phyloP scores from a whole-genome alignment of 176 grass and related monocot species.

The Stipa capillata region DNA sequence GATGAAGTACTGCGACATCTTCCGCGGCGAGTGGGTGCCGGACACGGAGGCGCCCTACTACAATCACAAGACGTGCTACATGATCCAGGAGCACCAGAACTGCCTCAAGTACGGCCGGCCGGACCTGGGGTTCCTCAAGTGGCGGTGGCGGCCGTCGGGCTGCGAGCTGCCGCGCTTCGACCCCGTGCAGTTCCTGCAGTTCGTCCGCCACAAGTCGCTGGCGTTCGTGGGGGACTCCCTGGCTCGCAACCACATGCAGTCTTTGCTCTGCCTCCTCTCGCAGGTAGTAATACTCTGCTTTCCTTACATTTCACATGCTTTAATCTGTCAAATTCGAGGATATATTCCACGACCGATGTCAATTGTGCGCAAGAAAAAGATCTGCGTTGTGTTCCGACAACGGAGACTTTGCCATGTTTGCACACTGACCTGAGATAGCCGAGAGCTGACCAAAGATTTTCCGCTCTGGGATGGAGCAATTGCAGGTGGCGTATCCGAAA shows the following conservation, averaged over 20 bases:
- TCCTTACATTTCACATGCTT: neutral
- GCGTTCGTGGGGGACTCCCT: conserved; percentile 60
- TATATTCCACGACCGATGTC: too few relatives aligned
- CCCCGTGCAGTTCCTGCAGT: conserved; percentile 53
- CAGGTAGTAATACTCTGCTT: too few relatives aligned
- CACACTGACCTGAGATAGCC: neutral
- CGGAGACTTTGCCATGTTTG: neutral
- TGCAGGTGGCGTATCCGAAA: conserved; percentile 38
- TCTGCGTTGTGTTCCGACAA: neutral
- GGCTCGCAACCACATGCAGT: conserved; percentile 56
- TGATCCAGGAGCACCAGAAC: conserved; percentile 74
- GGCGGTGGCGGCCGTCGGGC: conserved; percentile 41
- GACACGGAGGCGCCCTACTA: conserved; percentile 50
- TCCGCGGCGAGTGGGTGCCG: conserved; percentile 58
- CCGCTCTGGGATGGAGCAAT: neutral
- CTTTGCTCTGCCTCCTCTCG: conserved; percentile 47
- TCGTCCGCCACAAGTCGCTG: conserved; percentile 35
- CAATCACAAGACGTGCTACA: conserved; percentile 52
- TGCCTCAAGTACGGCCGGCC: conserved; percentile 67
- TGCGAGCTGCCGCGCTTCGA: conserved; percentile 67
- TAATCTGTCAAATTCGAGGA: neutral
- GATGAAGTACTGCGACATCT: conserved; percentile 62
- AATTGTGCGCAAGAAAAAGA: neutral
- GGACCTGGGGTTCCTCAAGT: conserved; percentile 54
- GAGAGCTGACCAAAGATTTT: neutral